Conservation (phyloP, 1,284 basidiomycete species). For the Gomphus bonarii region DNA sequence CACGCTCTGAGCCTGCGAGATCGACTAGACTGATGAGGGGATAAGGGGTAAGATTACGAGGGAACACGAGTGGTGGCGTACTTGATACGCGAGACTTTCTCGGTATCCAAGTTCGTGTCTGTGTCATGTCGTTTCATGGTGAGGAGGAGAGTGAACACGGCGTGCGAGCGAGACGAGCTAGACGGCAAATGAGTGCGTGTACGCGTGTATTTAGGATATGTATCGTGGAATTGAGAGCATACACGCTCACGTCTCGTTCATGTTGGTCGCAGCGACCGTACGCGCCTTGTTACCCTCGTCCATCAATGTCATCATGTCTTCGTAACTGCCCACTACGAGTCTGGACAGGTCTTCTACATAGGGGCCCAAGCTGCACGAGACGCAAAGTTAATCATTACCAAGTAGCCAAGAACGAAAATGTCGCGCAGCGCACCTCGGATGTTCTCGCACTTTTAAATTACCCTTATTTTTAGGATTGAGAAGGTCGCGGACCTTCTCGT, state of each 20-base stretch:
- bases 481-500: constrained; percentile 96
- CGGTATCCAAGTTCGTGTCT: constrained; percentile 79
- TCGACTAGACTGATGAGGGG: constrained; percentile 62
- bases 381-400: background rate
- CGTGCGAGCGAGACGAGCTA: constrained; percentile 92
- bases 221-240: background rate
- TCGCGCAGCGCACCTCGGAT: constrained; percentile 48
- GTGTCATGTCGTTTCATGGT: constrained; percentile 84
- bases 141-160: constrained; percentile 91
- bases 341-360: constrained; percentile 97
- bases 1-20: constrained; percentile 94
- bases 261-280: constrained; percentile 97
- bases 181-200: background rate
- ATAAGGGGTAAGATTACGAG: background rate
- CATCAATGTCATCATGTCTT: constrained; percentile 98
- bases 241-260: constrained; percentile 87
- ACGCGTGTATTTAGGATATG: background rate
- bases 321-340: constrained; percentile 82
- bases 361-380: constrained; percentile 55
- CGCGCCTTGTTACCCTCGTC: constrained; percentile 98
- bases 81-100: constrained; percentile 95
- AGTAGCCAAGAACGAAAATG: background rate
- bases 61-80: constrained; percentile 24
- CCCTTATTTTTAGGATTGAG: constrained; percentile 96
- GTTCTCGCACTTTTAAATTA: constrained; percentile 93